A percentile compares a stretch with the other conserved stretches of the same genome.
phyloP scores from a whole-genome alignment of 2,329 filamentous ascomycete genomes.

The Colletotrichum viniferum region DNA sequence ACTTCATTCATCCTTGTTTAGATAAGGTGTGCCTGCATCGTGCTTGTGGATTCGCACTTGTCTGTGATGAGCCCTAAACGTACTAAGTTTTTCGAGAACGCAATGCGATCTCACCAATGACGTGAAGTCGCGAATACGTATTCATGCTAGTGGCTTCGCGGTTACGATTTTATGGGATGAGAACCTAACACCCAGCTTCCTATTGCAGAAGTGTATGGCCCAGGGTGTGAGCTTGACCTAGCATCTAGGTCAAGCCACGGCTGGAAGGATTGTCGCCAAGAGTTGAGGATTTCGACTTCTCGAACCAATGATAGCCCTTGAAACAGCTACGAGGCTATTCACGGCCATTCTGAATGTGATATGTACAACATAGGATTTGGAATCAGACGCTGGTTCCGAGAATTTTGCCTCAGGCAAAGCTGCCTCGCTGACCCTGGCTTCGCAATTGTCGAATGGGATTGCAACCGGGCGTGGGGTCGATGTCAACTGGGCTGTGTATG shows the following conservation, averaged over 20 bases:
- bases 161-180: background rate
- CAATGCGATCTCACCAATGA: background rate
- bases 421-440: background rate
- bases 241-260: background rate
- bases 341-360: background rate
- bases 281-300: background rate
- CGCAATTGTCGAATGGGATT: background rate
- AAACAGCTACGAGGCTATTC: background rate
- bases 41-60: background rate
- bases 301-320: background rate
- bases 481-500: background rate
- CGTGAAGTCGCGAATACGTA: background rate
- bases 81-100: background rate
- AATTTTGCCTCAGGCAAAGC: background rate
- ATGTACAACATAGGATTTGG: background rate
- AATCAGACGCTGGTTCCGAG: background rate
- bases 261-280: constrained; percentile 8
- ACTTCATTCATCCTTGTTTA: background rate
- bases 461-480: background rate
- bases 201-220: background rate
- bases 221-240: background rate
- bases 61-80: background rate
- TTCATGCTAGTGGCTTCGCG: background rate
- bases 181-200: background rate
- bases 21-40: background rate